A percentile compares a stretch with the other conserved stretches of the same genome.
These are phyloP conservation scores for Cladophialophora chaetospira DNA, from an alignment of 2,329 filamentous ascomycete genomes.

Conservation along the genomic window DNA sequence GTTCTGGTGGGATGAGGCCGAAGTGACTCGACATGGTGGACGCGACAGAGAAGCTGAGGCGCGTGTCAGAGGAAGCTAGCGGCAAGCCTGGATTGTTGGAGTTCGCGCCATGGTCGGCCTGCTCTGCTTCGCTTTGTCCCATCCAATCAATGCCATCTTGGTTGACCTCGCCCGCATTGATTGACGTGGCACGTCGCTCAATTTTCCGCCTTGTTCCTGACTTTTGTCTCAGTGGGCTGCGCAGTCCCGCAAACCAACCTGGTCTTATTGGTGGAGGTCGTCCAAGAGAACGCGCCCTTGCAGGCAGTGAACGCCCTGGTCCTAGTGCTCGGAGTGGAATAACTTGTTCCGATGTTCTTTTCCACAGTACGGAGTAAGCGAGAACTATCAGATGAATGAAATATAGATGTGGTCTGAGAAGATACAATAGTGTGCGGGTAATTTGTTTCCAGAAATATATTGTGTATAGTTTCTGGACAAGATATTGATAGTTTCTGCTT, in stretches of 20 bases:
- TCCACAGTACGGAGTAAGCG: too few relatives aligned
- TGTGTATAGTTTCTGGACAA: not conserved
- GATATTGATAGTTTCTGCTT: not conserved
- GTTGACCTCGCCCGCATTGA: slow-evolving; percentile 3
- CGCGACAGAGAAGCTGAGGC: too few relatives aligned
- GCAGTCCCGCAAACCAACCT: not conserved
- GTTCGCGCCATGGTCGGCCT: slow-evolving; percentile 5
- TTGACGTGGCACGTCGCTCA: slow-evolving; percentile 9
- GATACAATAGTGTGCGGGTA: too few relatives aligned
- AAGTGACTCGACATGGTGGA: not conserved
- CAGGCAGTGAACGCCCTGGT: not conserved
- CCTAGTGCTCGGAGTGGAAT: slow-evolving; percentile 6
- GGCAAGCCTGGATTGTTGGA: not conserved
- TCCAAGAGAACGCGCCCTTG: not conserved
- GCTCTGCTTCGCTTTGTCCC: not conserved
- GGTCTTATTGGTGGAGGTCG: not conserved
- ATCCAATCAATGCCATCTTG: slow-evolving; percentile 23
- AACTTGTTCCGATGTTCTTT: not conserved
- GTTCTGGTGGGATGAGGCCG: not conserved
- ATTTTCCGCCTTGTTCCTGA: slow-evolving; percentile 8
- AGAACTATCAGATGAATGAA: too few relatives aligned
- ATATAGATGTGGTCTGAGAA: too few relatives aligned
- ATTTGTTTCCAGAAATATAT: too few relatives aligned
- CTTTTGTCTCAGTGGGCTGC: slow-evolving; percentile 11
- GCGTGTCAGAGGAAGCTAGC: not conserved